A percentile compares a stretch with the other conserved stretches of the same genome.
Evolutionary conservation across 2,329 filamentous ascomycete species (phyloP).

Genomic region (Aspergillus bombycis): DNA sequence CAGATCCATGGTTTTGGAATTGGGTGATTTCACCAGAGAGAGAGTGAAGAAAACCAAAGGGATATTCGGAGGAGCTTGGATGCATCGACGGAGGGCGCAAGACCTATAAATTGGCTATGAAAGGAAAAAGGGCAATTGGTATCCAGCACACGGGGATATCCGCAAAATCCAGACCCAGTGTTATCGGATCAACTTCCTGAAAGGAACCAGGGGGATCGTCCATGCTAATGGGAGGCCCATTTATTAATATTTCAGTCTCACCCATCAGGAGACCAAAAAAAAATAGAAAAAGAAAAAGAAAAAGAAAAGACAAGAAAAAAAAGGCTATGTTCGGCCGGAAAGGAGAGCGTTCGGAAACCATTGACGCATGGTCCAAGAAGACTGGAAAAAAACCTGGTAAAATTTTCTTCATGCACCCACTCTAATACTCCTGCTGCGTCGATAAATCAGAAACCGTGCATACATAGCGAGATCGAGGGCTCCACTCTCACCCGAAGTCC

Average conservation of each 20-base stretch:
- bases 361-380: neutral
- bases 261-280: neutral
- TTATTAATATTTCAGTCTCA: slow-evolving; percentile 2
- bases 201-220: slow-evolving; percentile 2
- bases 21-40: neutral
- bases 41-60: neutral
- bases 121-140: neutral
- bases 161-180: neutral
- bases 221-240: neutral
- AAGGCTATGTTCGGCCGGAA: slow-evolving; percentile 14
- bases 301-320: neutral
- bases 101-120: neutral
- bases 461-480: neutral
- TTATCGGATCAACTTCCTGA: slow-evolving; percentile 1
- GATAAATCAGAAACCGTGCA: slow-evolving; percentile 7
- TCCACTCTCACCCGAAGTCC: neutral
- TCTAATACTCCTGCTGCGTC: slow-evolving; percentile 5
- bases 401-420: slow-evolving; percentile 4
- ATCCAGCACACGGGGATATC: neutral
- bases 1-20: slow-evolving; percentile 8
- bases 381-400: neutral
- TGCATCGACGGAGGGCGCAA: slow-evolving; percentile 2
- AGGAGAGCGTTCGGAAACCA: slow-evolving; percentile 13
- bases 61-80: neutral
- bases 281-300: neutral